These are phyloP conservation scores for Ceratocystis diversiconidia DNA, from an alignment of 2,329 filamentous ascomycete species.

Conservation along the genomic window DNA sequence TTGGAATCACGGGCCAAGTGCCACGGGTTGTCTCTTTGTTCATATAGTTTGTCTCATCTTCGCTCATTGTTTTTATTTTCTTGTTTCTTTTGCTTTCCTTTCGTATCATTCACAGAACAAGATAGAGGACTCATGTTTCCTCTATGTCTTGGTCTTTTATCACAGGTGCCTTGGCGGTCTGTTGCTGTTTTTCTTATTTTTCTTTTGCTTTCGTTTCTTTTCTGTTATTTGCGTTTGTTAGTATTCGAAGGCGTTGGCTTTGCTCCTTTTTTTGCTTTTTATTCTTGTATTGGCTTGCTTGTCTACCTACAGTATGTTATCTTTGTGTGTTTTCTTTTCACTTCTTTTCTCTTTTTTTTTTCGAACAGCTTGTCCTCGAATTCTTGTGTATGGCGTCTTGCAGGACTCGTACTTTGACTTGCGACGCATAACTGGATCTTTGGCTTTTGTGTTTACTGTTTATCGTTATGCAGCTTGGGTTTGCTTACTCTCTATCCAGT, in stretches of 20 bases:
- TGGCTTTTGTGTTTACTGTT: neutral
- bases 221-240: neutral
- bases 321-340: neutral
- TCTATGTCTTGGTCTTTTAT: constrained; percentile 5
- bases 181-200: neutral
- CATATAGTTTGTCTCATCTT: neutral
- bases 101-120: neutral
- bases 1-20: neutral
- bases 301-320: neutral
- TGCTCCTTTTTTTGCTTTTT: neutral
- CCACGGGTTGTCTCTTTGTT: neutral
- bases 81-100: neutral
- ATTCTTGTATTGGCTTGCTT: no score
- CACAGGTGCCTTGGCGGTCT: neutral
- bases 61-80: neutral
- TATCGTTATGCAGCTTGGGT: neutral
- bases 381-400: neutral
- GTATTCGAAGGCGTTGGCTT: neutral
- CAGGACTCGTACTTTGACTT: neutral
- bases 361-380: neutral
- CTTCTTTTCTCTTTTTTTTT: neutral
- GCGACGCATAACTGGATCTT: neutral
- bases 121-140: neutral
- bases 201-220: neutral
- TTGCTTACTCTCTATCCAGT: neutral